Percentiles rank a stretch among this genome's conserved stretches.
These are phyloP conservation scores for Melampsora larici-populina DNA, from an alignment of 1,284 basidiomycete species.

Conservation along the genomic window DNA sequence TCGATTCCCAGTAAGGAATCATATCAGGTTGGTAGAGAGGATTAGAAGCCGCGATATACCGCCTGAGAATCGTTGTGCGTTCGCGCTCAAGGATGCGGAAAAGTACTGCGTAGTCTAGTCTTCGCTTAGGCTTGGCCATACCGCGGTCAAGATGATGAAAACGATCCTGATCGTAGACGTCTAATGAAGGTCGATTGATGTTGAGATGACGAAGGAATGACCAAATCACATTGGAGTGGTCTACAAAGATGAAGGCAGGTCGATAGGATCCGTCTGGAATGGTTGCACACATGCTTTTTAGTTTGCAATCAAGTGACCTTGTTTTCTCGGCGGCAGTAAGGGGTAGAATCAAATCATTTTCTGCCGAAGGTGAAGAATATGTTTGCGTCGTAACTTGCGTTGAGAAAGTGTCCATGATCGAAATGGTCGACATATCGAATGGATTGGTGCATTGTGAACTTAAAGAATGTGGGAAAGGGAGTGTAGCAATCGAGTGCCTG, in stretches of 20 bases:
- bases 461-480: constrained; percentile 4
- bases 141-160: neutral
- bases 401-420: neutral
- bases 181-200: neutral
- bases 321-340: neutral
- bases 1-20: neutral
- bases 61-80: neutral
- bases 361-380: neutral
- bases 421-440: neutral
- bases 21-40: constrained; percentile 9
- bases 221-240: constrained; percentile 7
- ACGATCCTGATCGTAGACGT: neutral
- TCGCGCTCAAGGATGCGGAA: neutral
- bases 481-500: neutral
- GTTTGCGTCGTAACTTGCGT: neutral
- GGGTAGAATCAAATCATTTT: neutral
- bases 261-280: neutral
- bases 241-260: neutral
- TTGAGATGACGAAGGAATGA: neutral
- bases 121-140: neutral
- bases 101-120: neutral
- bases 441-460: neutral
- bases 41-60: neutral
- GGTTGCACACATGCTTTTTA: neutral
- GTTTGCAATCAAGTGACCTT: neutral